Base-by-base conservation (phyloP, 139 green algal genomes). In the Chlorokybus atmophyticus region DNA sequence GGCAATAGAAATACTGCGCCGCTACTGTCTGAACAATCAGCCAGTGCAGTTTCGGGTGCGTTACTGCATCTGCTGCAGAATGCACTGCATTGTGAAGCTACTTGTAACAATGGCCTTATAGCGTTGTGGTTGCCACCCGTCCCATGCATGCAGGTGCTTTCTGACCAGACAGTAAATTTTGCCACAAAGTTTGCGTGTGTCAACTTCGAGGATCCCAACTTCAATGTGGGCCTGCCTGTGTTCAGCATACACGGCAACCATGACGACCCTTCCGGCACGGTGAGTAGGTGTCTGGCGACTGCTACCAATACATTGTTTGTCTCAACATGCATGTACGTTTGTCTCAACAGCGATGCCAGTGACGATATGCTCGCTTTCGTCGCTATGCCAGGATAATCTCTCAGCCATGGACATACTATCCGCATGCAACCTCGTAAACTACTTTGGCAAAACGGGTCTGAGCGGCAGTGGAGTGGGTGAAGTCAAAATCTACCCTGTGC, bases 241-340 rank as follows among this genome's bases (percentile, higher is more conserved):
- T 94, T 98, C 73, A 94, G 81, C 30, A 95, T 98, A 62, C 91
- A 98, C 59, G 90, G 91, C 59, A 98, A 98, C 71, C 91, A 98
- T 75, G 91, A 98, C 70, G 88, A 98, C 59, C 89, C 91, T 19
- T 66, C 76, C 1, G 86, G 87, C 19, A 64, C 74, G 1, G 61
- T 69, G 27, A 44, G 25, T 41, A 14, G 14, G 27, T 7, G 6
- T 23, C 44, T 52, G n/a, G n/a, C n/a, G n/a, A n/a, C n/a, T n/a
- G n/a, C n/a, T n/a, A n/a, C n/a, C n/a, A n/a, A n/a, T n/a, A n/a
- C n/a, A n/a, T n/a, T n/a, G n/a, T n/a, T n/a, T n/a, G n/a, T n/a
- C n/a, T n/a, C n/a, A n/a, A n/a, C n/a, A n/a, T n/a, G n/a, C n/a
- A n/a, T n/a, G n/a, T n/a, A n/a, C n/a, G n/a, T n/a, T n/a, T n/a